Conservation (phyloP, 1,139 yeast species). For the Nakaseomyces nivariensis region DNA sequence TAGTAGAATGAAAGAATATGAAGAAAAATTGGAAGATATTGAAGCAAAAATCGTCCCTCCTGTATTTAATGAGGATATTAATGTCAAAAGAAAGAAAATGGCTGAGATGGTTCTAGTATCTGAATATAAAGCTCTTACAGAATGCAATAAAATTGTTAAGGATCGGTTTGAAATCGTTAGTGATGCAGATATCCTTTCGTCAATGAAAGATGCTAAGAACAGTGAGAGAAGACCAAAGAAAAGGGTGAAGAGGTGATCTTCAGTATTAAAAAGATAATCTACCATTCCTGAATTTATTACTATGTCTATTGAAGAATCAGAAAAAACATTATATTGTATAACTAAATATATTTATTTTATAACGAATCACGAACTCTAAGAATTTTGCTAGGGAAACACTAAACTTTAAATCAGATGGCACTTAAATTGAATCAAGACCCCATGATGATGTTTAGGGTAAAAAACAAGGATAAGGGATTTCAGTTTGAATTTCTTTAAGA, state of each 20-base stretch:
- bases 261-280: not conserved
- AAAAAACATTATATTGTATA: too few species aligned
- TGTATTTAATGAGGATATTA: slow-evolving; percentile 3
- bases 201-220: not conserved
- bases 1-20: slow-evolving; percentile 22
- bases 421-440: too few species aligned
- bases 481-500: too few species aligned
- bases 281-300: too few species aligned
- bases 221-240: not conserved
- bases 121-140: slow-evolving; percentile 25
- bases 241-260: not conserved
- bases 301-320: too few species aligned
- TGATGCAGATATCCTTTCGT: not conserved
- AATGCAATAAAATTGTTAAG: slow-evolving; percentile 26
- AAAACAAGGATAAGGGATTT: too few species aligned
- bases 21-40: slow-evolving; percentile 6
- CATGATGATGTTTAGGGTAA: too few species aligned
- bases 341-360: not conserved
- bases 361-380: not conserved
- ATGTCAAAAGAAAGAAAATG: not conserved
- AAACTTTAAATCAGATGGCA: not conserved
- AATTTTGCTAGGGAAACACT: too few species aligned
- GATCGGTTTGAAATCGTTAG: not conserved
- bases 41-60: slow-evolving; percentile 27
- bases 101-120: not conserved